Conservation (phyloP, 2,329 filamentous ascomycete genomes). For the Fusarium brevicatenulatum region DNA sequence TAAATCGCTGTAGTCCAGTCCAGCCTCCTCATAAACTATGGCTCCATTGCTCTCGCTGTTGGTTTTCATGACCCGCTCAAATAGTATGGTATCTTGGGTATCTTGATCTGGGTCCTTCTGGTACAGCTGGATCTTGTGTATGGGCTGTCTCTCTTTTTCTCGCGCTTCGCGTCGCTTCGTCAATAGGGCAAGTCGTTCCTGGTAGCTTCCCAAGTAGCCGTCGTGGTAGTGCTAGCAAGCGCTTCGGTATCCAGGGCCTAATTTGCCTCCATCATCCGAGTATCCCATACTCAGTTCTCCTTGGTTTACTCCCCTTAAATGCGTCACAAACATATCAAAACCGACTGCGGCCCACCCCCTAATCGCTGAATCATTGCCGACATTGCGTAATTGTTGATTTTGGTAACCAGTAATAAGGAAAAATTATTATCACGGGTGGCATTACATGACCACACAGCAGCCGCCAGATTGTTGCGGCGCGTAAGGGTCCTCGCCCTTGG, state of each 20-base stretch:
- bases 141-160: slow-evolving; percentile 20
- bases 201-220: slow-evolving; percentile 22
- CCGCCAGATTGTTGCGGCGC: slow-evolving; percentile 91
- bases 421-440: slow-evolving; percentile 30
- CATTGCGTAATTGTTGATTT: slow-evolving; percentile 44
- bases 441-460: slow-evolving; percentile 95
- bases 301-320: slow-evolving; percentile 40
- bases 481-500: slow-evolving; percentile 97
- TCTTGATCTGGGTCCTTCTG: slow-evolving; percentile 39
- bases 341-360: slow-evolving; percentile 42
- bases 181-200: slow-evolving; percentile 24
- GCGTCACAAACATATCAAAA: slow-evolving; percentile 44
- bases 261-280: slow-evolving; percentile 25
- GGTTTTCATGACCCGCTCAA: slow-evolving; percentile 39
- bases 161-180: slow-evolving; percentile 27
- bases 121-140: slow-evolving; percentile 35
- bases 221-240: slow-evolving; percentile 33
- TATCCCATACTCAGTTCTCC: slow-evolving; percentile 29
- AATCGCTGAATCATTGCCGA: slow-evolving; percentile 48
- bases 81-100: slow-evolving; percentile 44
- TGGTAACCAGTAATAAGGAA: slow-evolving; percentile 42
- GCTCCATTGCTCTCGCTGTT: slow-evolving; percentile 33
- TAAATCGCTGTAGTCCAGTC: slow-evolving; percentile 28
- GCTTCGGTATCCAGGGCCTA: slow-evolving; percentile 39
- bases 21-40: slow-evolving; percentile 26